A percentile compares a stretch with the other conserved stretches of the same genome.
Conservation (phyloP, 1,284 basidiomycete genomes). For the Erythrobasidium hasegawianum region DNA sequence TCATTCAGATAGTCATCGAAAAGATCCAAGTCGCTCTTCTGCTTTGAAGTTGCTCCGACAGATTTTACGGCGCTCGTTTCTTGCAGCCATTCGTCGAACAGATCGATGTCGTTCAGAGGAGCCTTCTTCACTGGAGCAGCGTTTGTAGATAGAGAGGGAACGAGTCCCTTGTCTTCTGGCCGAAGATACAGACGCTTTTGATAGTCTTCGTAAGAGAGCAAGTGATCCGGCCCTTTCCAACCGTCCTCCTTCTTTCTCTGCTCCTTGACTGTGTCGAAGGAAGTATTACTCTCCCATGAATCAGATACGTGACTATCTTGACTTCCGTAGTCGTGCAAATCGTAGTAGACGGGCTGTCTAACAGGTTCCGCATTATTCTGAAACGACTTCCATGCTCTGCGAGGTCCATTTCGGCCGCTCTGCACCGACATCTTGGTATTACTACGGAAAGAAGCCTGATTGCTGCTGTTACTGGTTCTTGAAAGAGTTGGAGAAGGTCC, state of each 20-base stretch:
- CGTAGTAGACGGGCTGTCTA: background rate
- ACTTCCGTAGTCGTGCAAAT: background rate
- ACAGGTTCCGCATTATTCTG: background rate
- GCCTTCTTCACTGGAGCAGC: background rate
- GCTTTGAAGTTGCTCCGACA: background rate
- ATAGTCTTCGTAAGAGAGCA: background rate
- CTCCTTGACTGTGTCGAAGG: background rate
- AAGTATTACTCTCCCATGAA: background rate
- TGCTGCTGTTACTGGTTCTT: background rate
- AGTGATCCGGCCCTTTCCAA: background rate
- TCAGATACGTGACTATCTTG: background rate
- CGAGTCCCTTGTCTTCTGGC: too few species aligned
- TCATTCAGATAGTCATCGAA: background rate
- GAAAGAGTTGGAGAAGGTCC: background rate
- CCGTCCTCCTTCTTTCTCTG: background rate
- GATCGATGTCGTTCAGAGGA: background rate
- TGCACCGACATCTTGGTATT: background rate
- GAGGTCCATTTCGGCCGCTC: background rate
- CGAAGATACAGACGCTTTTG: too few species aligned
- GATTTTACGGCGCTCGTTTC: background rate
- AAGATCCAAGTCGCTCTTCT: background rate
- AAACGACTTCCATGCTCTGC: background rate
- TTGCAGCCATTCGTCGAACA: background rate
- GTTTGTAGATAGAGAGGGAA: too few species aligned
- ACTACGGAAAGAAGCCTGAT: background rate